Conservation (phyloP, 2,329 filamentous ascomycete genomes). For the Apiospora malaysiana region DNA sequence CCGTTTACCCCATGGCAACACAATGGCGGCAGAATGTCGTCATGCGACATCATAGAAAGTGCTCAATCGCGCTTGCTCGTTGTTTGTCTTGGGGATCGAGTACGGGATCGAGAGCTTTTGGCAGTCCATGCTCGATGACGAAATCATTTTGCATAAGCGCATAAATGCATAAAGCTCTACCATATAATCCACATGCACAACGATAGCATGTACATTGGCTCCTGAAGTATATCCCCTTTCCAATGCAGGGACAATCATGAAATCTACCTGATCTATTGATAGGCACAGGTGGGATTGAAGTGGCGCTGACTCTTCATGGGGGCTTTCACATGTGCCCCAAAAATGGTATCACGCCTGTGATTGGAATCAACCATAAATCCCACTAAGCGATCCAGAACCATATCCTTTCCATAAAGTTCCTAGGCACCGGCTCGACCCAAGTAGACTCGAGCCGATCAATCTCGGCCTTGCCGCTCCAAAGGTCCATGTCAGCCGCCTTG, state of each 20-base stretch:
- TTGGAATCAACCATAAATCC: not conserved
- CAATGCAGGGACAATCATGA: not conserved
- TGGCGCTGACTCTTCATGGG: too few species aligned
- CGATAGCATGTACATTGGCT: not conserved
- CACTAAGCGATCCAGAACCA: constrained; percentile 48
- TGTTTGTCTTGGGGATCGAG: constrained; percentile 9
- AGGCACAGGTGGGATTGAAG: too few species aligned
- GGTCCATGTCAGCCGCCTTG: constrained; percentile 44
- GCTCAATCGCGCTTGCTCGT: not conserved
- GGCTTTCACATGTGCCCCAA: not conserved
- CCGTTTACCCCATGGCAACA: not conserved
- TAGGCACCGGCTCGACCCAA: constrained; percentile 43
- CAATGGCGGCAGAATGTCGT: constrained; percentile 8
- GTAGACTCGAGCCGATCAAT: constrained; percentile 45
- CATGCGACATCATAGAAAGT: constrained; percentile 2
- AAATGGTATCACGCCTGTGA: not conserved
- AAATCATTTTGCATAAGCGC: constrained; percentile 3
- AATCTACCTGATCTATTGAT: not conserved
- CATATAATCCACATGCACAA: not conserved
- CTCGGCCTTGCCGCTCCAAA: constrained; percentile 49
- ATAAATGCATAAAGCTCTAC: not conserved
- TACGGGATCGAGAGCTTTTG: constrained; percentile 10
- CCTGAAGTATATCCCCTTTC: not conserved
- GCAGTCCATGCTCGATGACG: constrained; percentile 9
- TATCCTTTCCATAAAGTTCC: constrained; percentile 46